phyloP scores from a whole-genome alignment of 148 eudicot species.

The Rhododendron kiyosumense region DNA sequence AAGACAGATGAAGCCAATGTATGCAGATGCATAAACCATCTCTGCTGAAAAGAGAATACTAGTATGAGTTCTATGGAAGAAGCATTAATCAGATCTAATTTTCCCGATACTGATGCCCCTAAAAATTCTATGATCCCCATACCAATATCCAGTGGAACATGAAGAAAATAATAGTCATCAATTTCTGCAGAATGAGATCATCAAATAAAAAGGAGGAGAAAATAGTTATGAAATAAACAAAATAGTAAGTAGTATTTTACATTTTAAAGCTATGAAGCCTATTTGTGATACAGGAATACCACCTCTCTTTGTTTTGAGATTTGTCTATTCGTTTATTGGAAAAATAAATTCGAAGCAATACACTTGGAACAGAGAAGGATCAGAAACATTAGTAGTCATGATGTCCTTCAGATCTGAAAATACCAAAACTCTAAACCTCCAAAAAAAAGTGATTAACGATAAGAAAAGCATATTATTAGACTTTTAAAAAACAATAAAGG shows the following conservation, averaged over 20 bases:
- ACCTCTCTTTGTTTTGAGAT: neutral
- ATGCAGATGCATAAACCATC: neutral
- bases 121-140: neutral
- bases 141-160: neutral
- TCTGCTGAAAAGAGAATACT: neutral
- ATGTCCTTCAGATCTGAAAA: constrained; percentile 3
- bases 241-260: neutral
- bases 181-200: neutral
- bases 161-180: neutral
- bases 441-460: neutral
- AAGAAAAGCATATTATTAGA: neutral
- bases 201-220: neutral
- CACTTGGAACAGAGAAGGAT: neutral
- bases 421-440: constrained; percentile 1
- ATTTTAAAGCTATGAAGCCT: neutral
- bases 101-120: neutral
- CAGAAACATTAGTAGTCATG: neutral
- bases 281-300: neutral
- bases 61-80: neutral
- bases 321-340: neutral
- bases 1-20: neutral
- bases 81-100: neutral
- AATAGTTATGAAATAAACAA: neutral
- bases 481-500: neutral
- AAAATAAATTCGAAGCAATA: neutral